Conservation (phyloP, 805 yeast species). For the Ogataea trehalophila region DNA sequence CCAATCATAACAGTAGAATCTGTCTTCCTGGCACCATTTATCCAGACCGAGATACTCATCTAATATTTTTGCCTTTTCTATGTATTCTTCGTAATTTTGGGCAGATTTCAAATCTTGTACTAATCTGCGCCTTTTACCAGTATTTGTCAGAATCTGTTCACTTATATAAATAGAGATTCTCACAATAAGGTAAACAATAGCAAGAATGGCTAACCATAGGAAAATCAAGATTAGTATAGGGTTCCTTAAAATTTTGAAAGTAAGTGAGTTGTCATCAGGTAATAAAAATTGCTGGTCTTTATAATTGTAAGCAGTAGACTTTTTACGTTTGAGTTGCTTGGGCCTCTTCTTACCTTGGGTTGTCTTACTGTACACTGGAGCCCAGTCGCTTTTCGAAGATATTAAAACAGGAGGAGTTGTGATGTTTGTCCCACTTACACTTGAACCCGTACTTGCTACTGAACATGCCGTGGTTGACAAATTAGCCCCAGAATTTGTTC, state of each 20-base stretch:
- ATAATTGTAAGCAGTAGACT: background rate
- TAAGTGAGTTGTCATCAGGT: slow-evolving; percentile 19
- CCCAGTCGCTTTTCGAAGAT: slow-evolving; percentile 9
- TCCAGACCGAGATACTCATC: slow-evolving; percentile 57
- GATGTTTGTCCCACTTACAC: slow-evolving; percentile 1
- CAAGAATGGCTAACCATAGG: slow-evolving; percentile 49
- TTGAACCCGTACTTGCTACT: background rate
- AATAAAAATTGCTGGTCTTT: slow-evolving; percentile 1
- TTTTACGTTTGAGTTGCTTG: background rate
- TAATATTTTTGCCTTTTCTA: slow-evolving; percentile 47
- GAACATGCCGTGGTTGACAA: background rate
- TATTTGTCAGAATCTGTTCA: slow-evolving; percentile 57
- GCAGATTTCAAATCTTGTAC: slow-evolving; percentile 47
- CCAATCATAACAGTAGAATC: slow-evolving; percentile 65
- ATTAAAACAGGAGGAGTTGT: background rate
- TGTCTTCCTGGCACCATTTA: slow-evolving; percentile 58
- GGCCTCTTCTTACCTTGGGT: slow-evolving; percentile 1
- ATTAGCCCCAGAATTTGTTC: slow-evolving; percentile 8
- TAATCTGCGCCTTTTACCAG: slow-evolving; percentile 48
- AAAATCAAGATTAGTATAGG: slow-evolving; percentile 53
- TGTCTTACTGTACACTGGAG: slow-evolving; percentile 5
- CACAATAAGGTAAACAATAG: slow-evolving; percentile 45
- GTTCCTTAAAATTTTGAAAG: slow-evolving; percentile 54
- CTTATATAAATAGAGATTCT: slow-evolving; percentile 58
- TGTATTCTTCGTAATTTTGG: slow-evolving; percentile 56